phyloP scores from a whole-genome alignment of 805 yeast genomes.

The Metschnikowia similis region DNA sequence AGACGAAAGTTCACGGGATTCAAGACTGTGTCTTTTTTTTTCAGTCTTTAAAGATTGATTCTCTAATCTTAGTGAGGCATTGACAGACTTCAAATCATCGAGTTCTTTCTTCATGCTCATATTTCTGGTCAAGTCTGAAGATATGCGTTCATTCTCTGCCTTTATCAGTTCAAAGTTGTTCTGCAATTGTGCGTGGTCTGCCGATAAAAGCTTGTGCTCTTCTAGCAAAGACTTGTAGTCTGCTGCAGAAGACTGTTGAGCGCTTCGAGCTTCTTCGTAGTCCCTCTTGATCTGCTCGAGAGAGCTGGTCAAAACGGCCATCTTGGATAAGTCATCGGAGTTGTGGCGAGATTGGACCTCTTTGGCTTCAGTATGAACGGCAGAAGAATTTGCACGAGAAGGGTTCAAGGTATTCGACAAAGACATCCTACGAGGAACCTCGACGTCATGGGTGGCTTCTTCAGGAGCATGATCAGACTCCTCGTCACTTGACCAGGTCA shows the following conservation, averaged over 20 bases:
- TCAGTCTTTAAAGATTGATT: conserved; percentile 32
- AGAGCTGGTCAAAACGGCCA: neutral
- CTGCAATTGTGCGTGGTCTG: conserved; percentile 6
- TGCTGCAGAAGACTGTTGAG: conserved; percentile 16
- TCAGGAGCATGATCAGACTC: conserved; percentile 39
- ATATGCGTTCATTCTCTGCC: conserved; percentile 5
- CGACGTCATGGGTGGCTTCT: neutral
- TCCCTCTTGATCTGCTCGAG: conserved; percentile 13
- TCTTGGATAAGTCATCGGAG: neutral
- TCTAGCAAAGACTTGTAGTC: conserved; percentile 3
- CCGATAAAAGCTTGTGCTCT: conserved; percentile 1
- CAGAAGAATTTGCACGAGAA: neutral
- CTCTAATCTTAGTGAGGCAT: conserved; percentile 35
- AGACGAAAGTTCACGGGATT: neutral
- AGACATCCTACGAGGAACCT: conserved; percentile 8
- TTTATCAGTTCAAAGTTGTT: conserved; percentile 3
- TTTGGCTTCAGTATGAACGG: neutral
- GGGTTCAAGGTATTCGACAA: conserved; percentile 3
- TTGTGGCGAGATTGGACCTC: neutral
- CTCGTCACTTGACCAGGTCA: conserved; percentile 87
- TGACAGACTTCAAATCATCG: conserved; percentile 26
- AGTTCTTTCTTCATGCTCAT: conserved; percentile 17
- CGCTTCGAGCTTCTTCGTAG: conserved; percentile 19
- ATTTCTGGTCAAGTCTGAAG: conserved; percentile 1
- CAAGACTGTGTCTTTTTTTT: neutral